Base-by-base conservation (phyloP, 805 yeast species). In the Kodamaea fukazawae region DNA sequence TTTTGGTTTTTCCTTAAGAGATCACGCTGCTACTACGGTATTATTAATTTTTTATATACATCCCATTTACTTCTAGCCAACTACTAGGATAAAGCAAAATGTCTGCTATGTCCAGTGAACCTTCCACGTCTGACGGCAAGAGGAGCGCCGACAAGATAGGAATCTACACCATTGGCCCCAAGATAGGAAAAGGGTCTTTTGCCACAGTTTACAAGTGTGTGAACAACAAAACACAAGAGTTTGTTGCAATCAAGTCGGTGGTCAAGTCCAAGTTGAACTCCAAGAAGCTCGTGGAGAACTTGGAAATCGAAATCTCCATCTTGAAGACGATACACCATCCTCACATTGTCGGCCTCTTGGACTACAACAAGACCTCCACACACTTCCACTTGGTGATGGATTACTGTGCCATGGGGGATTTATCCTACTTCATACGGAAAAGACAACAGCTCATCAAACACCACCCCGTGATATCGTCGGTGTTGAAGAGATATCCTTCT, bases 331-430 rank as follows among this genome's bases (percentile, higher is more conserved):
- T 93, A 68, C 81, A 83, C 50, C 96, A 93, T 55, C 96, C 96
- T 1, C 98, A 93, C 60, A 85, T 93, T 40, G 99, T 93, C 8
- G 83, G 83, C 12, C 68, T 93, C 34, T 64, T 86, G 44, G 98
- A 91, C 55, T 89, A 88, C 56, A 79, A 80, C 43, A 83, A 87
- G 55, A 83, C 96, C 1, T 63, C 79, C 7, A 60, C 79, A 8
- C 87, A 90, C 60, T 87, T 89, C 67, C 91, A 88, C 58, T 68
- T 93, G 46, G 81, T 91, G 12, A 93, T 93, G 97, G 98, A 93
- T 61, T 93, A 88, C 66, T 93, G 99, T 60, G 81, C 97, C 1
- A 69, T 93, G 57, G 99, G 99, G 10, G 99, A 93, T 63, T 72
- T 93, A 46, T 86, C 96, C 0, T 86, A 81, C 54, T 83, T 93